Conservation (phyloP, 202 grass and related monocot genomes). For the Schoenoplectus tabernaemontani region DNA sequence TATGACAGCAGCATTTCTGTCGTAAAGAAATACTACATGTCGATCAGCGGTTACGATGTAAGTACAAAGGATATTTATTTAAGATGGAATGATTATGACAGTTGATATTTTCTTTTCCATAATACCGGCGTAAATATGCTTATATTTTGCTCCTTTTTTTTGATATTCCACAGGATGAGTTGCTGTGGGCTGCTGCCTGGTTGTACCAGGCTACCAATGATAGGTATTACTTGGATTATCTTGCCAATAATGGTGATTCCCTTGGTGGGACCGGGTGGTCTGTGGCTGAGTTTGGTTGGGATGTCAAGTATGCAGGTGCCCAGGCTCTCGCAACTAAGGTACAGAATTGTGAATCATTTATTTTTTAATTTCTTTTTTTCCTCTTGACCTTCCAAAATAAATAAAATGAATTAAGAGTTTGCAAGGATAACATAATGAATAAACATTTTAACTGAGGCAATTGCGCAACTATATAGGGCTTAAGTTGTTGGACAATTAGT, state of each 20-base stretch:
- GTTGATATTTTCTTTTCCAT: background rate
- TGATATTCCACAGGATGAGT: slow-evolving; percentile 45
- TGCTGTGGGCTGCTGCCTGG: slow-evolving; percentile 83
- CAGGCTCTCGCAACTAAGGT: slow-evolving; percentile 58
- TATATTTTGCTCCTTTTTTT: background rate
- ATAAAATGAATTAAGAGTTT: background rate
- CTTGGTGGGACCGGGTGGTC: slow-evolving; percentile 69
- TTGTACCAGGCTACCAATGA: slow-evolving; percentile 49
- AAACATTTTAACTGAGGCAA: background rate
- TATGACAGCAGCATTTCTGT: slow-evolving; percentile 77
- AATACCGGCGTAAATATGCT: background rate
- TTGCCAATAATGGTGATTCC: slow-evolving; percentile 54
- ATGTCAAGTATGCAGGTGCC: slow-evolving; percentile 74
- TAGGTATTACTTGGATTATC: slow-evolving; percentile 52
- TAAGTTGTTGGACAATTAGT: background rate
- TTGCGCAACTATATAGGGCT: too few relatives aligned
- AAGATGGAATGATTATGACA: background rate
- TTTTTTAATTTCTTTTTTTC: background rate
- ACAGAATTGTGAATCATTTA: background rate
- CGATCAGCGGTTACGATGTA: slow-evolving; percentile 70
- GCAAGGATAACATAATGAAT: background rate
- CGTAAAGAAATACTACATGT: slow-evolving; percentile 44
- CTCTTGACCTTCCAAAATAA: background rate
- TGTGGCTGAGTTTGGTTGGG: slow-evolving; percentile 68
- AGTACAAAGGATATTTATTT: background rate